A percentile compares a stretch with the other conserved stretches of the same genome.
phyloP scores from a whole-genome alignment of 371 early-diverging fungal genomes.

The Mortierella sp. region DNA sequence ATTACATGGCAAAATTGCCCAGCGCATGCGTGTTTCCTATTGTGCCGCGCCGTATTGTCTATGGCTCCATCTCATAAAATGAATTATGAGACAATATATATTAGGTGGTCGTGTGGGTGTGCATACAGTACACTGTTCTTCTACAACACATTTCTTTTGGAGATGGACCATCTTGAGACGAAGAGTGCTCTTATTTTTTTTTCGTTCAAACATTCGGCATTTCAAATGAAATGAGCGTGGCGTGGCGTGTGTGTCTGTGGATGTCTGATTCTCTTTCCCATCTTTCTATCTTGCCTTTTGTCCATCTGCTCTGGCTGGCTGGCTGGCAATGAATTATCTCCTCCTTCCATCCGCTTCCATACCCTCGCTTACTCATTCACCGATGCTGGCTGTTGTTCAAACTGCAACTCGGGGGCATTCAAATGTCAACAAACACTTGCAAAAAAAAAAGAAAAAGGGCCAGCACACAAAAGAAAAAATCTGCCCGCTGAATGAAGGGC shows the following conservation, averaged over 20 bases:
- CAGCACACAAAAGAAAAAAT: background rate
- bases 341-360: background rate
- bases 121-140: background rate
- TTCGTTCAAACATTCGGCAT: background rate
- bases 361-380: background rate
- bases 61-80: background rate
- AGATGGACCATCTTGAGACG: background rate
- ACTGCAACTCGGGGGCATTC: background rate
- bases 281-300: background rate
- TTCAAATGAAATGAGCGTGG: slow-evolving; percentile 12
- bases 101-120: background rate
- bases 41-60: background rate
- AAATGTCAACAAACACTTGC: background rate
- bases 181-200: background rate
- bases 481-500: background rate
- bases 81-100: background rate
- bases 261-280: background rate
- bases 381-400: background rate
- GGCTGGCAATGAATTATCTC: background rate
- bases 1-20: background rate
- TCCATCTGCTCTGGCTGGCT: background rate
- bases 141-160: background rate
- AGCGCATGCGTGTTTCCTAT: background rate
- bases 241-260: slow-evolving; percentile 3
- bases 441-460: background rate